These are phyloP conservation scores for Trifolium fragiferum DNA, from an alignment of 306 rosid genomes.

Conservation along the genomic window DNA sequence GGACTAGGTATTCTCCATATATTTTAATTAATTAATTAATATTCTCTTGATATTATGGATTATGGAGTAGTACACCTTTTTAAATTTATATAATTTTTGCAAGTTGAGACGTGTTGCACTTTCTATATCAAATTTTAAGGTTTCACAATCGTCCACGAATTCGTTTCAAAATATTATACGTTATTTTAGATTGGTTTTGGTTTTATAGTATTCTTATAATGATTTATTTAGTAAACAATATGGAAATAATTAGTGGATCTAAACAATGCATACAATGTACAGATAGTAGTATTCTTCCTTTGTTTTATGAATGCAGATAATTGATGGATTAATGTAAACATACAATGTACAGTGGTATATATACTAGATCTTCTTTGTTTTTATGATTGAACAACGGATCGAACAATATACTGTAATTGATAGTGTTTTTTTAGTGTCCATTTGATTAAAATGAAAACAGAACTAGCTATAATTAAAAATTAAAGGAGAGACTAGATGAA, in stretches of 20 bases:
- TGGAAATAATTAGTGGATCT: neutral
- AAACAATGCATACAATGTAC: neutral
- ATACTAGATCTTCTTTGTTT: no score
- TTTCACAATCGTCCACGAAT: conserved; percentile 12
- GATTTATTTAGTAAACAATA: neutral
- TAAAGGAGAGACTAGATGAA: no score
- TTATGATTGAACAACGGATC: no score
- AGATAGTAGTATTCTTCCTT: neutral
- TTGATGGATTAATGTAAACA: neutral
- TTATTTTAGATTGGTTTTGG: neutral
- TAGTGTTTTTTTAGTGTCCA: no score
- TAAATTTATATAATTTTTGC: neutral
- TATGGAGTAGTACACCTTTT: neutral
- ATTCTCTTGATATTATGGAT: neutral
- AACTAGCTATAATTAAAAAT: no score
- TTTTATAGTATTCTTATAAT: neutral
- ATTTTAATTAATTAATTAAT: neutral
- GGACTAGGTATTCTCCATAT: neutral
- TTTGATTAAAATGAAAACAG: no score
- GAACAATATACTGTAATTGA: no score
- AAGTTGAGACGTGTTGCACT: conserved; percentile 25
- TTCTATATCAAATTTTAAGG: neutral
- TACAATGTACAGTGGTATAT: neutral
- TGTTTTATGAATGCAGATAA: neutral
- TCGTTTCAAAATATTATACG: neutral